Percentiles rank a stretch among this genome's conserved stretches.
phyloP scores from a whole-genome alignment of 805 yeast species.

The Yamadazyma akitaensis region DNA sequence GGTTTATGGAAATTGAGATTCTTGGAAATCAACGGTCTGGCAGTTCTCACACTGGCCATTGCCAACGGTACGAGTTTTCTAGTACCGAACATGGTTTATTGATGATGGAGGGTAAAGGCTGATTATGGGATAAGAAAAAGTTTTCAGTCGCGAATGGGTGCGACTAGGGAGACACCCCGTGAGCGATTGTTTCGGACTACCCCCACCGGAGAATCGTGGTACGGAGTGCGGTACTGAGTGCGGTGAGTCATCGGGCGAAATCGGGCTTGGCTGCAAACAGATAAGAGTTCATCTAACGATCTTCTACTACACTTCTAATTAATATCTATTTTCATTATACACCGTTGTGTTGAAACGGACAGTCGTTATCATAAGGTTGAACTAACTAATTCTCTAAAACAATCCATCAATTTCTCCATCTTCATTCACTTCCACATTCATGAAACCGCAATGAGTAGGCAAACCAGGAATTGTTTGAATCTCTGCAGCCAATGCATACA shows the following conservation, averaged over 20 bases:
- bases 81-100: background rate
- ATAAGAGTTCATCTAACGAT: too few species aligned
- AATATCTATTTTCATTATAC: background rate
- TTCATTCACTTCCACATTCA: slow-evolving; percentile 80
- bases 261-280: background rate
- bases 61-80: background rate
- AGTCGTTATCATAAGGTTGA: slow-evolving; percentile 8
- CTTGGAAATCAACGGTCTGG: background rate
- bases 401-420: slow-evolving; percentile 81
- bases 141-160: background rate
- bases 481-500: slow-evolving; percentile 82
- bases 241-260: background rate
- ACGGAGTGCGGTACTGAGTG: too few species aligned
- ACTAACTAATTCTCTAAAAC: slow-evolving; percentile 13
- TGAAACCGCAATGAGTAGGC: slow-evolving; percentile 81
- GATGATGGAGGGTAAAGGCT: background rate
- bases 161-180: background rate
- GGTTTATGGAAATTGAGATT: background rate
- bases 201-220: too few species aligned
- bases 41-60: background rate
- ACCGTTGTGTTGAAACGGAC: background rate
- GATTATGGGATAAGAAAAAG: background rate
- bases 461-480: slow-evolving; percentile 85
- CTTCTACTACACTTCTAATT: background rate
- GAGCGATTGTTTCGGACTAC: too few species aligned